These are phyloP conservation scores for Wickerhamiella nectarea DNA, from an alignment of 805 yeast species.

Conservation along the genomic window DNA sequence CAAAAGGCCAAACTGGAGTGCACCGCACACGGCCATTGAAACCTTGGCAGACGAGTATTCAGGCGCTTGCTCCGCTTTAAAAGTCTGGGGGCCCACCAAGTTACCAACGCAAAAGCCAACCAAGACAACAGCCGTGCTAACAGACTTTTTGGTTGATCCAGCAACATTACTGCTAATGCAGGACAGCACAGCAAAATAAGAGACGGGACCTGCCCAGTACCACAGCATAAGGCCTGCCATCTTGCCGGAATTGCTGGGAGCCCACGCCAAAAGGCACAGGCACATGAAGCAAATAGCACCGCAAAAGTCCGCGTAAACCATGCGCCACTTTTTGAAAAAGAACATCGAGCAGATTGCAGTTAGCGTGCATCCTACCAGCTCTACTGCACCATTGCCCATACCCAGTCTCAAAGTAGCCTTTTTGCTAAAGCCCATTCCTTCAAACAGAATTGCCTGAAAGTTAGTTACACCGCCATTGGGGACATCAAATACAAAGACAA, in stretches of 20 bases:
- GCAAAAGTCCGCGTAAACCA: constrained; percentile 34
- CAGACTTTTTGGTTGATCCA: constrained; percentile 59
- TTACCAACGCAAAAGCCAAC: constrained; percentile 57
- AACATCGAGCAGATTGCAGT: constrained; percentile 14
- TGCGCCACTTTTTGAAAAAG: constrained; percentile 13
- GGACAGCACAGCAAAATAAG: constrained; percentile 22
- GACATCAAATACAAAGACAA: not conserved
- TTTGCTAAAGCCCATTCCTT: constrained; percentile 23
- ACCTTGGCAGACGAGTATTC: constrained; percentile 42
- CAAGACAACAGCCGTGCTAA: constrained; percentile 43
- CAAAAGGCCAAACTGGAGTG: constrained; percentile 29
- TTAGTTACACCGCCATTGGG: constrained; percentile 40
- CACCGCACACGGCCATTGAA: constrained; percentile 41
- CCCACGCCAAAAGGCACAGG: constrained; percentile 34
- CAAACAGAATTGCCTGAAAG: constrained; percentile 34
- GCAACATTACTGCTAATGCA: constrained; percentile 36
- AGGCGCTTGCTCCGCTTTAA: constrained; percentile 43
- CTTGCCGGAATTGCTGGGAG: constrained; percentile 27
- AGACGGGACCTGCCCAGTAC: constrained; percentile 25
- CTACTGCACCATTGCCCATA: constrained; percentile 35
- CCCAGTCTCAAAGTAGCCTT: constrained; percentile 30
- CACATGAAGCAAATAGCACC: constrained; percentile 34
- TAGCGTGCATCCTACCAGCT: constrained; percentile 15
- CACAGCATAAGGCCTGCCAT: constrained; percentile 31
- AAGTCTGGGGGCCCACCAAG: constrained; percentile 62